A percentile compares a stretch with the other conserved stretches of the same genome.
phyloP scores from a whole-genome alignment of 495 filamentous ascomycete genomes.

The Penicillium tannophilum region DNA sequence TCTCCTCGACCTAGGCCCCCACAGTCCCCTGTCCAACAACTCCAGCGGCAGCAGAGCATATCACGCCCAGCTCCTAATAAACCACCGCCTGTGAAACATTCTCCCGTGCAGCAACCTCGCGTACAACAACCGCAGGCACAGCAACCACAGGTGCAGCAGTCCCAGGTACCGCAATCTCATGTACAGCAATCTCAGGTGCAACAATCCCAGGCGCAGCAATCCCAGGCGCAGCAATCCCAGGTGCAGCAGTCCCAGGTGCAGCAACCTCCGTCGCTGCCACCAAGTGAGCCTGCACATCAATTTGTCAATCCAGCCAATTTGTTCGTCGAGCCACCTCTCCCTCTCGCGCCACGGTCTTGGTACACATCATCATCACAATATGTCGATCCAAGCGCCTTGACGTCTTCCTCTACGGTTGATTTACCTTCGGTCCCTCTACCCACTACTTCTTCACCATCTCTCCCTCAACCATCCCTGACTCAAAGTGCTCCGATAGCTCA shows the following conservation, averaged over 20 bases:
- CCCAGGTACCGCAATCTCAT: constrained; percentile 6
- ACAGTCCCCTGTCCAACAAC: constrained; percentile 9
- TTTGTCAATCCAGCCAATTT: constrained; percentile 48
- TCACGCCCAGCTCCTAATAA: not conserved
- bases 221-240: constrained; percentile 12
- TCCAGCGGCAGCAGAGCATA: constrained; percentile 3
- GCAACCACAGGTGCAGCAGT: constrained; percentile 9
- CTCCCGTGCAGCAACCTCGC: not conserved
- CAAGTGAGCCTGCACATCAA: constrained; percentile 39
- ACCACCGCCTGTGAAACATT: not conserved
- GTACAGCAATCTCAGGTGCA: constrained; percentile 12
- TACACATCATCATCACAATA: constrained; percentile 34
- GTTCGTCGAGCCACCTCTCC: constrained; percentile 40
- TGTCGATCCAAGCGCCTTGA: constrained; percentile 26
- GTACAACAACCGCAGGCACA: not conserved
- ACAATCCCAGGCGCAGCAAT: constrained; percentile 23
- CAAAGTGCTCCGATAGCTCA: constrained; percentile 8
- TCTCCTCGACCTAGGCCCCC: constrained; percentile 7
- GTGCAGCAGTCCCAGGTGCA: constrained; percentile 24
- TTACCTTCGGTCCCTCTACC: constrained; percentile 26
- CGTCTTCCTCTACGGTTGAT: constrained; percentile 24
- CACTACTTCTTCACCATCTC: constrained; percentile 15
- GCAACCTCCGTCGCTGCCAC: constrained; percentile 22
- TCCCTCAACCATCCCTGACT: constrained; percentile 3
- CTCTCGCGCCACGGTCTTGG: constrained; percentile 32